Conservation (phyloP, 805 yeast genomes). For the Dipodascus geniculatus region DNA sequence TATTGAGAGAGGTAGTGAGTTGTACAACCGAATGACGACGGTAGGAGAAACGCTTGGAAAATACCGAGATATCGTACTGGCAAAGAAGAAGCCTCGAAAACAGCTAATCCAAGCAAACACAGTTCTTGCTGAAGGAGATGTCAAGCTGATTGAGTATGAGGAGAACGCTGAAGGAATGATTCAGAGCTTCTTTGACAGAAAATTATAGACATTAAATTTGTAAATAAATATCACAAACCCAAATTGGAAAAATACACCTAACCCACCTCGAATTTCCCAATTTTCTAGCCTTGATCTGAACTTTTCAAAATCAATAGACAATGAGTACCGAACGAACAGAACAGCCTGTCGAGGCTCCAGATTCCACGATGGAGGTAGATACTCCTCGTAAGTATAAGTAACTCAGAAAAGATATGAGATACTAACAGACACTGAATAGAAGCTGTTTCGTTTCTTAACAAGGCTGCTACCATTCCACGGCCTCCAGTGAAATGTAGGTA, state of each 20-base stretch:
- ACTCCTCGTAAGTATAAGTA: neutral
- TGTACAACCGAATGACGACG: slow-evolving; percentile 54
- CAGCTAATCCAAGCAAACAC: slow-evolving; percentile 81
- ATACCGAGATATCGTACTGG: slow-evolving; percentile 56
- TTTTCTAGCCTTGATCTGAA: neutral
- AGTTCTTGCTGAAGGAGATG: slow-evolving; percentile 29
- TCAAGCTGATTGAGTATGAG: slow-evolving; percentile 58
- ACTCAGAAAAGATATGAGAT: no score
- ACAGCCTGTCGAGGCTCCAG: neutral
- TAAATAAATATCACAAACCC: no score
- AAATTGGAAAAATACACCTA: no score
- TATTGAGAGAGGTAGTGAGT: slow-evolving; percentile 46
- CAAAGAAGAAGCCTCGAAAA: slow-evolving; percentile 69
- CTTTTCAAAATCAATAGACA: neutral
- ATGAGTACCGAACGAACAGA: neutral
- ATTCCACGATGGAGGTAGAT: neutral
- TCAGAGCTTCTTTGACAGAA: slow-evolving; percentile 60
- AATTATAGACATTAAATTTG: slow-evolving; percentile 23
- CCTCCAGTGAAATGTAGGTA: neutral
- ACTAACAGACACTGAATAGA: no score
- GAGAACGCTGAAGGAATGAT: slow-evolving; percentile 70
- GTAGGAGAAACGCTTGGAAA: slow-evolving; percentile 46
- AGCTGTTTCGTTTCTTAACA: neutral
- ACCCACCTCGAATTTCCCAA: neutral
- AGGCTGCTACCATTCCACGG: neutral